These are phyloP conservation scores for Wickerhamia fluorescens DNA, from an alignment of 805 yeast species.

Conservation along the genomic window DNA sequence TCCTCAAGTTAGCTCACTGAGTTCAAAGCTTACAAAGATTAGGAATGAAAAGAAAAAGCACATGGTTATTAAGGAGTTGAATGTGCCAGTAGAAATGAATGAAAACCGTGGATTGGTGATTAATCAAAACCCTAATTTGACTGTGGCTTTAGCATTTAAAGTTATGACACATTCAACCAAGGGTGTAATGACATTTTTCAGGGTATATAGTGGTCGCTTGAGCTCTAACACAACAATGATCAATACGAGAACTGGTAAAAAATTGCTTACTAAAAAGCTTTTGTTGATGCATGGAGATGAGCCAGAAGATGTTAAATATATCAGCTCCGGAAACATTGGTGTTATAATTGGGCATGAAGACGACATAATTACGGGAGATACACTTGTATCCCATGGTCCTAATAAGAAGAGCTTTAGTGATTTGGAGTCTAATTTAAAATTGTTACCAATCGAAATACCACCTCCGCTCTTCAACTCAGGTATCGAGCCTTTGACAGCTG, in stretches of 20 bases:
- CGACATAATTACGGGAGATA: slow-evolving; percentile 83
- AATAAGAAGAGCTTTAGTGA: slow-evolving; percentile 42
- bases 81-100: slow-evolving; percentile 32
- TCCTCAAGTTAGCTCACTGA: slow-evolving; percentile 44
- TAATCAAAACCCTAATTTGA: slow-evolving; percentile 50
- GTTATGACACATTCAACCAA: slow-evolving; percentile 79
- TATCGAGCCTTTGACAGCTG: slow-evolving; percentile 74
- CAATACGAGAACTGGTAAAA: slow-evolving; percentile 65
- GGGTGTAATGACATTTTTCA: slow-evolving; percentile 76
- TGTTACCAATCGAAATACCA: slow-evolving; percentile 77
- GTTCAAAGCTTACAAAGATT: slow-evolving; percentile 9
- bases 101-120: slow-evolving; percentile 42
- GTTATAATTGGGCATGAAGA: slow-evolving; percentile 70
- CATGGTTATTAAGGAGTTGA: slow-evolving; percentile 7
- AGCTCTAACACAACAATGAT: slow-evolving; percentile 53
- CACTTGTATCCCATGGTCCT: slow-evolving; percentile 58
- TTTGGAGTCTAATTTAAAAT: slow-evolving; percentile 36
- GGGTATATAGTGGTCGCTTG: slow-evolving; percentile 82
- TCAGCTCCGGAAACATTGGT: slow-evolving; percentile 82
- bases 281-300: slow-evolving; percentile 83
- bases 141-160: slow-evolving; percentile 85
- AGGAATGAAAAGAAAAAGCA: slow-evolving; percentile 12
- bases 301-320: slow-evolving; percentile 60
- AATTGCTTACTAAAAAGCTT: slow-evolving; percentile 59
- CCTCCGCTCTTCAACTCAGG: slow-evolving; percentile 89